These are phyloP conservation scores for Borovskyia barvae DNA, from an alignment of 208 protist genomes.

Conservation along the genomic window DNA sequence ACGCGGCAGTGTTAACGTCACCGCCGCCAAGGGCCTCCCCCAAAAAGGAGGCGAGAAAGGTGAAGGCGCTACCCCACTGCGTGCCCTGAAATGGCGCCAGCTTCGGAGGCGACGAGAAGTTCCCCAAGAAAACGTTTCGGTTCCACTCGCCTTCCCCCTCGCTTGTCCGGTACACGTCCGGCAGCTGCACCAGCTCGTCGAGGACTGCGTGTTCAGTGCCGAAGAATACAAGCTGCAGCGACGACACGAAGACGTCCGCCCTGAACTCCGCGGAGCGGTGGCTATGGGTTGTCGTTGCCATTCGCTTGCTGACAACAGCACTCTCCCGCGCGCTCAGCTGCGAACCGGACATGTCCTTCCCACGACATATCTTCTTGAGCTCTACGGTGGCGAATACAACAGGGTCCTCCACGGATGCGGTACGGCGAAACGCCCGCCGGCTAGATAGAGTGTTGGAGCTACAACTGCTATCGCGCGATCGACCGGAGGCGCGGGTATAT, in stretches of 20 bases:
- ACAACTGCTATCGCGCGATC: slow-evolving; percentile 6
- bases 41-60: slow-evolving; percentile 14
- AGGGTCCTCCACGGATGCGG: slow-evolving; percentile 8
- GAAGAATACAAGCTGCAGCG: slow-evolving; percentile 25
- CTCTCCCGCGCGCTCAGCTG: slow-evolving; percentile 13
- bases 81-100: not conserved
- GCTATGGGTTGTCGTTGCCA: not conserved
- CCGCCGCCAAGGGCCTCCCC: slow-evolving; percentile 18
- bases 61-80: slow-evolving; percentile 9
- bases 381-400: slow-evolving; percentile 21
- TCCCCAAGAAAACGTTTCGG: not conserved
- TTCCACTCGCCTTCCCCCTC: not conserved
- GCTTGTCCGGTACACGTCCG: not conserved
- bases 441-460: not conserved
- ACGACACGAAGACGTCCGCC: slow-evolving; percentile 24
- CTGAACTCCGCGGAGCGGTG: not conserved
- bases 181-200: not conserved
- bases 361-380: slow-evolving; percentile 13
- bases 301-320: not conserved
- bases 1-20: too few species aligned
- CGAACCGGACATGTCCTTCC: slow-evolving; percentile 6
- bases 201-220: slow-evolving; percentile 17
- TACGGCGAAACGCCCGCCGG: not conserved
- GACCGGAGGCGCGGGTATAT: slow-evolving; percentile 7
- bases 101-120: not conserved